Conservation (phyloP, 2,329 filamentous ascomycete species). For the Fusarium subtropicale region DNA sequence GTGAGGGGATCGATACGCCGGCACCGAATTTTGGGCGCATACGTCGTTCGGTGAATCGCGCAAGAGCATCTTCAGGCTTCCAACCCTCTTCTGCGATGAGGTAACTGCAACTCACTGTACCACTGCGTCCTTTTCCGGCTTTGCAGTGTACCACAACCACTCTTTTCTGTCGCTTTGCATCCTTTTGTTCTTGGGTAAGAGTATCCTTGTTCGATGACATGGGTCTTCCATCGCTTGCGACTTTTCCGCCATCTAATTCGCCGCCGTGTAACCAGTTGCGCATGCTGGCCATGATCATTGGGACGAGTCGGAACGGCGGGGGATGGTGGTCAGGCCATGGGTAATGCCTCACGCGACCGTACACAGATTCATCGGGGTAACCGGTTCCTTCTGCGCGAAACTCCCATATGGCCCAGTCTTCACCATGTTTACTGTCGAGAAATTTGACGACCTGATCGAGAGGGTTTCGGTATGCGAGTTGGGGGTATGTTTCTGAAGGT, state of each 20-base stretch:
- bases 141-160: conserved; percentile 97
- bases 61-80: conserved; percentile 64
- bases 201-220: conserved; percentile 26
- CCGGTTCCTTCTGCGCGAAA: conserved; percentile 97
- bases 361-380: conserved; percentile 91
- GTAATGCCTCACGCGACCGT: conserved; percentile 87
- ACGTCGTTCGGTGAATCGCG: conserved; percentile 77
- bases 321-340: conserved; percentile 98
- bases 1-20: conserved; percentile 93
- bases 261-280: conserved; percentile 80
- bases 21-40: conserved; percentile 92
- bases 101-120: conserved; percentile 88
- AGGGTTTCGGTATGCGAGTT: conserved; percentile 93
- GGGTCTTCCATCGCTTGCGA: conserved; percentile 30
- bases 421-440: conserved; percentile 84
- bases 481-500: conserved; percentile 87
- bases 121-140: conserved; percentile 93
- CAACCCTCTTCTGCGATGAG: conserved; percentile 85
- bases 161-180: conserved; percentile 58
- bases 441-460: conserved; percentile 88
- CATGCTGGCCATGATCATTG: conserved; percentile 92
- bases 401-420: conserved; percentile 96
- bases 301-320: conserved; percentile 89
- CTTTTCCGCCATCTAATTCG: conserved; percentile 50
- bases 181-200: conserved; percentile 48